phyloP scores from a whole-genome alignment of 305 asterid species.

The Plantago lanceolata region DNA sequence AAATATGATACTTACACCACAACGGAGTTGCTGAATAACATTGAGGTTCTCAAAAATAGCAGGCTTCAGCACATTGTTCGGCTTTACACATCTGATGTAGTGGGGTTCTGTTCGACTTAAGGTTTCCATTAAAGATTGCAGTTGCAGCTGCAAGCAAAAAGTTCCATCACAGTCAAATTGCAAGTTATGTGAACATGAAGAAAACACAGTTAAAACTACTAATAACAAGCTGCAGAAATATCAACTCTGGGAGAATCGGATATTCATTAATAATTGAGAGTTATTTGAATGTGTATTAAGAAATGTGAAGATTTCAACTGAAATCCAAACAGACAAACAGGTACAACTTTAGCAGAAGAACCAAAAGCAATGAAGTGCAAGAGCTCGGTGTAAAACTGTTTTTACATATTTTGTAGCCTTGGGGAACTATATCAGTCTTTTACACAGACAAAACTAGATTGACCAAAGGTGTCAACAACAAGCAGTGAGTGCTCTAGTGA shows the following conservation, averaged over 20 bases:
- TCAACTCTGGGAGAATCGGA: not conserved
- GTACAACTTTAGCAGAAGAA: too few relatives aligned
- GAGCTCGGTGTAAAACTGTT: too few relatives aligned
- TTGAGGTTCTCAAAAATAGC: conserved; percentile 88
- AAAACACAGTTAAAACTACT: conserved; percentile 11
- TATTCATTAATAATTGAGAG: not conserved
- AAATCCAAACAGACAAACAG: too few relatives aligned
- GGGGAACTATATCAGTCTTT: too few relatives aligned
- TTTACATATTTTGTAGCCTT: too few relatives aligned
- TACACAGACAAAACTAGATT: too few relatives aligned
- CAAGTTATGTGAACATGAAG: conserved; percentile 17
- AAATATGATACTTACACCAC: conserved; percentile 80
- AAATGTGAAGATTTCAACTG: too few relatives aligned
- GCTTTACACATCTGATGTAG: conserved; percentile 99
- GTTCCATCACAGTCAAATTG: conserved; percentile 27
- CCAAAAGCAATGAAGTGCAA: too few relatives aligned
- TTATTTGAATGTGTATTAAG: too few relatives aligned
- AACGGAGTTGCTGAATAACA: conserved; percentile 91
- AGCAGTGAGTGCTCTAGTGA: too few relatives aligned
- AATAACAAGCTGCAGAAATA: not conserved
- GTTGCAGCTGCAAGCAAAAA: conserved; percentile 75
- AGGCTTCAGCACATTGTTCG: conserved; percentile 91
- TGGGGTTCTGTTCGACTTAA: conserved; percentile 94
- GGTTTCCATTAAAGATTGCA: conserved; percentile 97
- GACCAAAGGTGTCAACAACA: too few relatives aligned